phyloP scores from a whole-genome alignment of 2,329 filamentous ascomycete genomes.

The Ophiostoma triangulosporum region DNA sequence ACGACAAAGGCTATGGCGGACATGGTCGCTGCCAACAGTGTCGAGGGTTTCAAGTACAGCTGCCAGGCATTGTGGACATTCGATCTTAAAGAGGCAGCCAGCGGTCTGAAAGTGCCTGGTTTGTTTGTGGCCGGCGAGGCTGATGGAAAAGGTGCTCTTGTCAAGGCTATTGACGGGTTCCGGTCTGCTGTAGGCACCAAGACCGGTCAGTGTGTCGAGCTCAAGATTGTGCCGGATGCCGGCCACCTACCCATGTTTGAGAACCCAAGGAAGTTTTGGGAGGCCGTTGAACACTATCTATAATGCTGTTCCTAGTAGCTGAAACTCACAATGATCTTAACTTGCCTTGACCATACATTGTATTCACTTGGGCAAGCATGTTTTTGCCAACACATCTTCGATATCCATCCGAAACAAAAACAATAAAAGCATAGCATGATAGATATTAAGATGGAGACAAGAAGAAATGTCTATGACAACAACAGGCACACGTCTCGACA shows the following conservation, averaged over 20 bases:
- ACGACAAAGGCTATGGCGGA: conserved; percentile 44
- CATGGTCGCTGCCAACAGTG: conserved; percentile 55
- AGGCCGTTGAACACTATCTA: conserved; percentile 11
- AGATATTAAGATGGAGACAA: no score
- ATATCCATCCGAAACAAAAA: no score
- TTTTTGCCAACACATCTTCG: no score
- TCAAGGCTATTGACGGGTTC: conserved; percentile 69
- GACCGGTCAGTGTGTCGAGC: conserved; percentile 31
- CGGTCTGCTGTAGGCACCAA: conserved; percentile 38
- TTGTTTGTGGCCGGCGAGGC: conserved; percentile 59
- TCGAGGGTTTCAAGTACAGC: conserved; percentile 54
- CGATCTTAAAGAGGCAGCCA: conserved; percentile 47
- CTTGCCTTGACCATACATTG: no score
- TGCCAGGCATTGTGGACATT: conserved; percentile 62
- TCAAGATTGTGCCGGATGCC: conserved; percentile 53
- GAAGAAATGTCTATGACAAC: no score
- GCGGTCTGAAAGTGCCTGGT: conserved; percentile 40
- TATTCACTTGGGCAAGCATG: no score
- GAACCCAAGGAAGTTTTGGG: conserved; percentile 41
- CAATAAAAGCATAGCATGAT: no score
- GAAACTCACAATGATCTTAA: no score
- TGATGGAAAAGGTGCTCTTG: conserved; percentile 58
- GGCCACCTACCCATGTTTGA: conserved; percentile 78
- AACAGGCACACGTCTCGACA: no score
- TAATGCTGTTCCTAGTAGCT: no score